Percentiles rank a stretch among this genome's conserved stretches.
These are phyloP conservation scores for Handroanthus guayacan DNA, from an alignment of 257 asterid species.

Conservation along the genomic window DNA sequence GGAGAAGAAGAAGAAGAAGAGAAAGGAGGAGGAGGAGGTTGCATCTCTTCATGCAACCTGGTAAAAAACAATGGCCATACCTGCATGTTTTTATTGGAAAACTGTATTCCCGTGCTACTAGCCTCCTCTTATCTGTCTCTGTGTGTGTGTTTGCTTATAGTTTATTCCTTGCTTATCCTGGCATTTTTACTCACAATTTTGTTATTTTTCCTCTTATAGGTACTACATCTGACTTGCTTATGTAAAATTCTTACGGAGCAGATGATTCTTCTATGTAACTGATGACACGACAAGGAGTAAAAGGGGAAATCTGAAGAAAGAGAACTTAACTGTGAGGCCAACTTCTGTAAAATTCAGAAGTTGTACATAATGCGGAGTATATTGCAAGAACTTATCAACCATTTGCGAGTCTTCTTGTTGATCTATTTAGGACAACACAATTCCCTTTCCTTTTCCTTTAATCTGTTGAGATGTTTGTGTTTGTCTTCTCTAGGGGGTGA, in stretches of 20 bases:
- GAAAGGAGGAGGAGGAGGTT: background rate
- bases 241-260: background rate
- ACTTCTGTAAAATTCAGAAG: background rate
- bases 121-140: background rate
- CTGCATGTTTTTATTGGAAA: background rate
- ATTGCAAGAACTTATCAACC: background rate
- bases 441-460: background rate
- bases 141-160: background rate
- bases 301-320: background rate
- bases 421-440: background rate
- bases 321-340: background rate
- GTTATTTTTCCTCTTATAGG: constrained; percentile 1
- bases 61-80: constrained; percentile 22
- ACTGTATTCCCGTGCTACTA: constrained; percentile 6
- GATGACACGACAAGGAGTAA: background rate
- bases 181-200: background rate
- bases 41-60: constrained; percentile 9
- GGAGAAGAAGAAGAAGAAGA: no score
- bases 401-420: background rate
- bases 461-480: background rate
- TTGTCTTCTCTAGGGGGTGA: constrained; percentile 6
- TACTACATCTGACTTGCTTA: background rate
- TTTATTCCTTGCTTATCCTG: background rate
- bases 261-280: background rate
- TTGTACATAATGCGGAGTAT: background rate